phyloP scores from a whole-genome alignment of 768 basidiomycete species.

The Chalciporus chontae region DNA sequence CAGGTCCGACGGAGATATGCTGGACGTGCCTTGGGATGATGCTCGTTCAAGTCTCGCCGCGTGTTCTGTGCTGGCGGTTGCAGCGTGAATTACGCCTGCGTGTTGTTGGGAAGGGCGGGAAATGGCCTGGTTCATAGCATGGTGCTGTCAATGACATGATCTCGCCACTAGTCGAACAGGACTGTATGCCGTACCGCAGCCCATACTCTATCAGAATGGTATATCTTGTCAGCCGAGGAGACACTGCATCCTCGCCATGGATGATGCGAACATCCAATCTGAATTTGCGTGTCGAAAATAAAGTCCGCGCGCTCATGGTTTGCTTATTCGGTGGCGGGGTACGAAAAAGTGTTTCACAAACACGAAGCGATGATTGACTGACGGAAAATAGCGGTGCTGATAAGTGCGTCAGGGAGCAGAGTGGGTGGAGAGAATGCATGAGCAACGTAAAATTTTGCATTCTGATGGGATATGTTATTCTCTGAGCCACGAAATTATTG shows the following conservation, averaged over 20 bases:
- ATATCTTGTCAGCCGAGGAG: background rate
- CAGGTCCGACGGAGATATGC: slow-evolving; percentile 17
- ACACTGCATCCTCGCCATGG: background rate
- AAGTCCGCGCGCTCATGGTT: slow-evolving; percentile 3
- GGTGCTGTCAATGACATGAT: background rate
- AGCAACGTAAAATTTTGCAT: slow-evolving; percentile 21
- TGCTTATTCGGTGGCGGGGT: background rate
- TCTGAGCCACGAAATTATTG: slow-evolving; percentile 10
- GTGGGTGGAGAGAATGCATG: background rate
- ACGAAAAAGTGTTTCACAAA: background rate
- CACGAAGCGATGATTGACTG: no score
- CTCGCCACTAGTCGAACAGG: background rate
- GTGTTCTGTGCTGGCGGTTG: background rate
- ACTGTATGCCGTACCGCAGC: background rate
- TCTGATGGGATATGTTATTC: slow-evolving; percentile 24
- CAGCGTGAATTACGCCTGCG: background rate
- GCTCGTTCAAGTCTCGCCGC: background rate
- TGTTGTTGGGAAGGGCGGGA: background rate
- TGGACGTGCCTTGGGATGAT: slow-evolving; percentile 4
- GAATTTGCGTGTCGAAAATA: background rate
- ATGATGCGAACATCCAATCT: background rate
- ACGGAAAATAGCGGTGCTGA: no score
- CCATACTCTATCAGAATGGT: background rate
- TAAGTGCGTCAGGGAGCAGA: no score
- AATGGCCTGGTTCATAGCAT: background rate